Evolutionary conservation across 148 eudicot species (phyloP).

Genomic region (Fagopyrum tataricum): DNA sequence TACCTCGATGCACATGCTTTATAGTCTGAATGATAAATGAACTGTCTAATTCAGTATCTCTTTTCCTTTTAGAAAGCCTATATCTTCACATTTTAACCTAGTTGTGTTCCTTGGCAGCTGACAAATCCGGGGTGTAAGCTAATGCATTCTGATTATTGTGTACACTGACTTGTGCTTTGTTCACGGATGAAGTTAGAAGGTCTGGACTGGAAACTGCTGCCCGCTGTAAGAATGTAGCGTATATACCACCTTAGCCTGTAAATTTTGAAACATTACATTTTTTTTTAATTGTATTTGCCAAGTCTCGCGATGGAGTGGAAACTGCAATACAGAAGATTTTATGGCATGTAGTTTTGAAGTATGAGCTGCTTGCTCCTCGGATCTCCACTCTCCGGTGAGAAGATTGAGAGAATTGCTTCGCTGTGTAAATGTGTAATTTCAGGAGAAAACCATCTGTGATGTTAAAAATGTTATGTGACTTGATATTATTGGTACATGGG

Average conservation of each 20-base stretch:
- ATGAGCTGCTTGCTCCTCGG: constrained; percentile 2
- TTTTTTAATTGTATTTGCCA: background rate
- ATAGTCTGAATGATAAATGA: background rate
- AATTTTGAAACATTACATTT: background rate
- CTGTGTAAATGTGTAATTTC: constrained; percentile 6
- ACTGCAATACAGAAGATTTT: background rate
- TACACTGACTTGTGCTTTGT: background rate
- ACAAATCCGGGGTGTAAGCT: background rate
- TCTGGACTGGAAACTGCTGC: background rate
- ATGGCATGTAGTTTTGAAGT: background rate
- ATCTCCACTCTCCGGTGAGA: background rate
- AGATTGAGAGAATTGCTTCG: background rate
- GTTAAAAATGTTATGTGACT: background rate
- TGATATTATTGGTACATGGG: background rate
- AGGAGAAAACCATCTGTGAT: background rate
- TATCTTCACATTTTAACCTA: background rate
- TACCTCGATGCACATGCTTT: background rate
- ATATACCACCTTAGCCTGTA: background rate
- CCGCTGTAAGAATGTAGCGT: constrained; percentile 1
- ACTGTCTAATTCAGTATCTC: background rate
- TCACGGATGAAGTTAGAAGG: background rate
- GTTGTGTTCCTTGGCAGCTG: constrained; percentile 7
- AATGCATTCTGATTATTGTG: background rate
- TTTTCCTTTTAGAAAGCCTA: background rate
- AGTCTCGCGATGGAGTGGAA: background rate